Evolutionary conservation across 2,329 filamentous ascomycete species (phyloP), one percentile per base, ranked within the genome.

Genomic region (Pseudogymnoascus sp.): DNA sequence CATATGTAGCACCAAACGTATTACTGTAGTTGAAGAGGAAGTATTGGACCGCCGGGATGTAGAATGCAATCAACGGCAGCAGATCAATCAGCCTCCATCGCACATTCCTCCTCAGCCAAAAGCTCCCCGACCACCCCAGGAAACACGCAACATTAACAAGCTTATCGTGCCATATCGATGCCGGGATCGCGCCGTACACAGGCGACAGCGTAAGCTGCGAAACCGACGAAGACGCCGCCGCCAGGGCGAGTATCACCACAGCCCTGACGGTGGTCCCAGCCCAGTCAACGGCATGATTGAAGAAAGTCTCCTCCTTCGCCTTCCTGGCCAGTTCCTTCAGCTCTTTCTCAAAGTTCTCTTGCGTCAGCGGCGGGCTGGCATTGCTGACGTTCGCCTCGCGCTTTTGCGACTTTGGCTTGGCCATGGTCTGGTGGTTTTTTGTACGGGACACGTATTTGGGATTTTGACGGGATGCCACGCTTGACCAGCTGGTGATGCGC

Each of bases 101-200:
- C 74, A 86, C 72, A 7, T 77, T 72, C 28, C 79, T 75, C 61
- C 75, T 77, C 38, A 90, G 71, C 11, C 81, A 77, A 18, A 87
- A 72, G 71, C 89, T 90, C 25, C 82, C 80, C 7, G 89, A 82
- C 83, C 90, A 90, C 35, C 91, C 91, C 14, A 86, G 74, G 65
- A 92, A 87, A 65, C 86, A 85, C 28, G 85, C 86, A 3, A 83
- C 77, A 68, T 86, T 86, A 65, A 91, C 78, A 64, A 86, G 81
- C 71, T 83, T 83, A 60, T 81, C 77, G 73, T 97, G 93, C 74
- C 88, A 89, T 67, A 88, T 79, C 1, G 84, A 82, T 0, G 91
- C 81, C 1, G 93, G 90, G 38, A 96, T 90, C 14, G 88, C 86
- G 61, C 95, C 95, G 75, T 96, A 97, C 9, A 96, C 89, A 1